Evolutionary conservation across 257 asterid genomes (phyloP).

Genomic region (Scutellaria galericulata): DNA sequence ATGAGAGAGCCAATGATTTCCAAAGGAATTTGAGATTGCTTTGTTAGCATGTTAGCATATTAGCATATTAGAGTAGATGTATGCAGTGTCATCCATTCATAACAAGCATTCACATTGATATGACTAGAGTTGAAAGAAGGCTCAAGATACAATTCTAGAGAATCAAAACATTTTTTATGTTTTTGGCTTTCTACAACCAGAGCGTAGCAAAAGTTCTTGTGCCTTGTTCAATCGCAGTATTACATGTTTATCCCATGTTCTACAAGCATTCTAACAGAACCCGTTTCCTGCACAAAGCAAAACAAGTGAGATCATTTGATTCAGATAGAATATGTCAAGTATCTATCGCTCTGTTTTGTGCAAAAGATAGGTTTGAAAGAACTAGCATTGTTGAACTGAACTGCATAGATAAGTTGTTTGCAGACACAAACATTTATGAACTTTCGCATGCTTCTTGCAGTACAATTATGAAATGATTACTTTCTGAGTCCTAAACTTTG

Average conservation of each 20-base stretch:
- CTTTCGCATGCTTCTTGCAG: constrained; percentile 8
- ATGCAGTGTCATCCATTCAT: neutral
- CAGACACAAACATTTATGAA: neutral
- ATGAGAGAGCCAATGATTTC: neutral
- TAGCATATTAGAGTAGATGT: neutral
- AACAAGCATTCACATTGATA: neutral
- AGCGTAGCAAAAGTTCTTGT: neutral
- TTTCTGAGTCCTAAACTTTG: neutral
- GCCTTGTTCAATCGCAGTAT: neutral
- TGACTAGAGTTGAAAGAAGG: too few relatives aligned
- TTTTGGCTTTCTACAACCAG: neutral
- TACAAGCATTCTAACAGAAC: constrained; percentile 23
- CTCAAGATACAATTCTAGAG: constrained; percentile 6
- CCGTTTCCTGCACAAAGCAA: constrained; percentile 37
- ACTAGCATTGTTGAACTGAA: constrained; percentile 1
- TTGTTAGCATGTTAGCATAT: too few relatives aligned
- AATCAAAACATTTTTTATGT: neutral
- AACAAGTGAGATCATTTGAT: constrained; percentile 17
- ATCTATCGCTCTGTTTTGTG: neutral
- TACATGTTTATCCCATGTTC: neutral
- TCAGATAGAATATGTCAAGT: neutral
- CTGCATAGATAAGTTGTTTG: neutral
- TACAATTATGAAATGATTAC: neutral
- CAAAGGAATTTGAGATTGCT: neutral
- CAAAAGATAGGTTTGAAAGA: neutral